A percentile compares a stretch with the other conserved stretches of the same genome.
Conservation (phyloP, 306 rosid genomes). For the Chamaecrista fasciculata region DNA sequence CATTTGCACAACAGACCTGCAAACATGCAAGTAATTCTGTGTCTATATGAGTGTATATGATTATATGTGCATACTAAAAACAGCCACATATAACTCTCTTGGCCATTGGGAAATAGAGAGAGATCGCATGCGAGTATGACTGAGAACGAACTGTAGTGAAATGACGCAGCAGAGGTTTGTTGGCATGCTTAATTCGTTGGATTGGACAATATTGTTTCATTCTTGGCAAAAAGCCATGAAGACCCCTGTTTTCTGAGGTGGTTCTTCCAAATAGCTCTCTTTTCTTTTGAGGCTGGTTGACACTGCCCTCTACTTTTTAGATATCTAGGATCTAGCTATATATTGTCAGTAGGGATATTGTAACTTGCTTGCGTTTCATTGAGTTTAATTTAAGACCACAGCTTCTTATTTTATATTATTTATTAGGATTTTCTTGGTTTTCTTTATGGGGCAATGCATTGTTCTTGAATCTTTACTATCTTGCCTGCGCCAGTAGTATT, state of each 20-base stretch:
- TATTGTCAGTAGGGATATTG: too few species aligned
- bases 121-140: constrained; percentile 45
- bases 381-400: too few species aligned
- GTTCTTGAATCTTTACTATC: neutral
- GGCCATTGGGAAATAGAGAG: constrained; percentile 78
- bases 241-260: constrained; percentile 66
- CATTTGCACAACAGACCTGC: too few species aligned
- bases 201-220: constrained; percentile 77
- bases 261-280: constrained; percentile 53
- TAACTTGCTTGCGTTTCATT: too few species aligned
- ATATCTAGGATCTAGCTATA: too few species aligned
- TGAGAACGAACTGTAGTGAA: constrained; percentile 70
- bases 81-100: too few species aligned
- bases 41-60: too few species aligned
- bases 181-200: constrained; percentile 81
- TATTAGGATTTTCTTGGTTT: neutral
- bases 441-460: neutral
- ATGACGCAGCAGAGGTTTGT: constrained; percentile 84
- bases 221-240: constrained; percentile 78
- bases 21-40: too few species aligned
- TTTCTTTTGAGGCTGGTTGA: constrained; percentile 74
- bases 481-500: neutral
- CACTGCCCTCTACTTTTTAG: too few species aligned
- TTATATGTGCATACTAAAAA: too few species aligned
- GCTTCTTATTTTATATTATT: too few species aligned